Evolutionary conservation across 169 alveolate genomes (phyloP), one percentile per base, ranked within the genome.

Genomic region (Eimeria falciformis): DNA sequence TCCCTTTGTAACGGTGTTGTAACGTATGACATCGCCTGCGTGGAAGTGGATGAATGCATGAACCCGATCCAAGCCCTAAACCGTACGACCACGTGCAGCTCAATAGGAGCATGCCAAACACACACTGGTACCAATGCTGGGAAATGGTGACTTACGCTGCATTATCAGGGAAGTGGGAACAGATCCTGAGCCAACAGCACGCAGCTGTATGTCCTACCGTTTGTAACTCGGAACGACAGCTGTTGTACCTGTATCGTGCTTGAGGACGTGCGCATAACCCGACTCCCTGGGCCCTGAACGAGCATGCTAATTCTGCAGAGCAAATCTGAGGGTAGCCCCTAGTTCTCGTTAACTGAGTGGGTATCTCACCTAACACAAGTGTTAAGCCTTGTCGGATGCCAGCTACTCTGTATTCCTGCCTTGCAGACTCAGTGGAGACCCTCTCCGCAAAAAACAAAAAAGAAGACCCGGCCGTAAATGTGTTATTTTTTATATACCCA

Each of bases 91-190:
- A 33, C 40, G 40, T 33, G 40, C 40, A 33, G 40, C 40, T 33
- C 40, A 33, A 33, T 33, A 33, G 40, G 4, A 33, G 0, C 40
- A 33, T 33, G 40, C 40, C 40, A 33, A 33, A 33, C 40, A 33
- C 40, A 33, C 40, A 33, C n/a, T 33, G 40, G 0, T 0, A 33
- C 0, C 17, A 1, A 21, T 53, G 65, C 65, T 53, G 17, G 65
- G n/a, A 17, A 21, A 12, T 53, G 65, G 3, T 53, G 29, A 53
- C 90, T 56, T 81, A 81, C 90, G 90, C 77, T 81, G 90, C 90
- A 81, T 23, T 29, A 33, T 56, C 27, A 81, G 62, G 25, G 78
- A 47, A n/a, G 33, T 55, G n/a, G 90, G 90, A 18, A 81, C 90
- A 11, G 90, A 81, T 53, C 90, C 90, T 81, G 77, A 55, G 27